These are phyloP conservation scores for Fermentozyma sake DNA, from an alignment of 1,139 yeast genomes.

Conservation along the genomic window DNA sequence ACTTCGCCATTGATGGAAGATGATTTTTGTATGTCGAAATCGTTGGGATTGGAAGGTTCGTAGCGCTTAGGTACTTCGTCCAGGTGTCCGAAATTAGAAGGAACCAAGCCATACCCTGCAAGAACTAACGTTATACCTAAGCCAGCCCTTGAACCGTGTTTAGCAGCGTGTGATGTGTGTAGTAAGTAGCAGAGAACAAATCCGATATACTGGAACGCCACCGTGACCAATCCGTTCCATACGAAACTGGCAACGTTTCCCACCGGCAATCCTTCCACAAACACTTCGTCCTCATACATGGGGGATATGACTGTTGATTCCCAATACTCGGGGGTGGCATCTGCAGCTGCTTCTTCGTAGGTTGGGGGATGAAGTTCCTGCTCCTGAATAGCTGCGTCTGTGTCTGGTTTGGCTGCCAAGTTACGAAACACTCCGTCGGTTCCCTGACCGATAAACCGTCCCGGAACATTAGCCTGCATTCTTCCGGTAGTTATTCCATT, in stretches of 20 bases:
- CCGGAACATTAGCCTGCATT: constrained; percentile 42
- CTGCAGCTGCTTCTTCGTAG: constrained; percentile 93
- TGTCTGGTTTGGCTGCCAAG: constrained; percentile 79
- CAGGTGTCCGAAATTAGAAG: constrained; percentile 48
- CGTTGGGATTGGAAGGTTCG: constrained; percentile 55
- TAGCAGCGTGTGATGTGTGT: constrained; percentile 96
- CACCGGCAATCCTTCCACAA: constrained; percentile 95
- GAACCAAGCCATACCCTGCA: constrained; percentile 70
- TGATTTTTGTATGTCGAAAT: constrained; percentile 43
- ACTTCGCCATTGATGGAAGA: constrained; percentile 35
- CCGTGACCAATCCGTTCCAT: constrained; percentile 86
- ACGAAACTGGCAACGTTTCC: constrained; percentile 82
- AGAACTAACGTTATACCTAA: constrained; percentile 80
- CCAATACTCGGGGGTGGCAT: constrained; percentile 96
- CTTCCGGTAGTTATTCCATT: constrained; percentile 44
- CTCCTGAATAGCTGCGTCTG: constrained; percentile 35
- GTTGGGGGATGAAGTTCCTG: constrained; percentile 72
- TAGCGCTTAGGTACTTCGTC: constrained; percentile 35
- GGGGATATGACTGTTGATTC: constrained; percentile 84
- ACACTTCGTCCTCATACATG: constrained; percentile 81
- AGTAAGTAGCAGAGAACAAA: constrained; percentile 83
- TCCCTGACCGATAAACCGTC: constrained; percentile 49
- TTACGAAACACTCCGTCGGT: constrained; percentile 93
- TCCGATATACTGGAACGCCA: constrained; percentile 91
- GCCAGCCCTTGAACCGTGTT: constrained; percentile 93